Percentiles rank a stretch among this genome's conserved stretches.
Evolutionary conservation across 345 rosid species (phyloP).

Genomic region (Citrus unshiu): DNA sequence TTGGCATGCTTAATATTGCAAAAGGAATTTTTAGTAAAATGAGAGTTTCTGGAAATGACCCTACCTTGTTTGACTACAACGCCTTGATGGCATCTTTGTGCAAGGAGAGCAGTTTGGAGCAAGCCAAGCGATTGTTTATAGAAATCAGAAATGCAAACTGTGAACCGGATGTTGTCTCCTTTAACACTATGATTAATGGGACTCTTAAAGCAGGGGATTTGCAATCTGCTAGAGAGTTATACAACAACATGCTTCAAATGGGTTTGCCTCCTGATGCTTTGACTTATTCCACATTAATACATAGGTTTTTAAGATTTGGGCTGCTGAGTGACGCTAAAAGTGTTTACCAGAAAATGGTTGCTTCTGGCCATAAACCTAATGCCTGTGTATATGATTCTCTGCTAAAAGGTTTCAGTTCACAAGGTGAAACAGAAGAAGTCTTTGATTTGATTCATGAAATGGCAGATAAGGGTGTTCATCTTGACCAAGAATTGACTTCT

Average conservation of each 20-base stretch:
- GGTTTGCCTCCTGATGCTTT: constrained; percentile 48
- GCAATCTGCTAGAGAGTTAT: constrained; percentile 43
- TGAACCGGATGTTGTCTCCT: constrained; percentile 41
- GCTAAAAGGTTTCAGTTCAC: constrained; percentile 42
- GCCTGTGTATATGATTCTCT: constrained; percentile 48
- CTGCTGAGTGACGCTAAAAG: constrained; percentile 47
- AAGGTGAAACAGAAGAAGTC: constrained; percentile 47
- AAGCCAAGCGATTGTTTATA: constrained; percentile 57
- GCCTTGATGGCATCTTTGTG: constrained; percentile 47
- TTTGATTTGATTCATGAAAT: constrained; percentile 41
- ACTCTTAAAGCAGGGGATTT: constrained; percentile 51
- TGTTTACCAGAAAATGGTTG: constrained; percentile 51
- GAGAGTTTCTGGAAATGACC: constrained; percentile 35
- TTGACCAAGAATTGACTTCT: constrained; percentile 42
- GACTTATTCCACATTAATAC: constrained; percentile 55
- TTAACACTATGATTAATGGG: constrained; percentile 60
- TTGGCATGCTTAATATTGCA: constrained; percentile 47
- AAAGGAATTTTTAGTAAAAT: constrained; percentile 55
- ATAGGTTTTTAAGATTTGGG: constrained; percentile 54
- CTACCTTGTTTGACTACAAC: constrained; percentile 46
- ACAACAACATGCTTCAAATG: constrained; percentile 43
- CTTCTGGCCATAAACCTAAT: constrained; percentile 48
- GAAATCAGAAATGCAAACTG: constrained; percentile 35
- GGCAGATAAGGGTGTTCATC: constrained; percentile 43
- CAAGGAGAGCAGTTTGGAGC: constrained; percentile 61